Conservation (phyloP, 768 basidiomycete species). For the Pisolithus marmoratus region DNA sequence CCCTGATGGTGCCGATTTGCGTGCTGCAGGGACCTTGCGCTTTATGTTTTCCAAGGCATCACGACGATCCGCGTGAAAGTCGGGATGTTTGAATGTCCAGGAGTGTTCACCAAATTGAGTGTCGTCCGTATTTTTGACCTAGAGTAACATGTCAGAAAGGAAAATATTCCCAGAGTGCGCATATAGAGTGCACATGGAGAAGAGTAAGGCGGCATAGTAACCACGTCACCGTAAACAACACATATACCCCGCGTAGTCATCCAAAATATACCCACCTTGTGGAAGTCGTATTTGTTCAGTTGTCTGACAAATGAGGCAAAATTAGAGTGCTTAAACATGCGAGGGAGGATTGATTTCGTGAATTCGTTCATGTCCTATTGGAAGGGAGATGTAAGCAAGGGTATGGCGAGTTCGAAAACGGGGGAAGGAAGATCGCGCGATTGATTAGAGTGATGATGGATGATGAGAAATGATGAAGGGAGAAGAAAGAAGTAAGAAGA, state of each 20-base stretch:
- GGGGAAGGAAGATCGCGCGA: not conserved
- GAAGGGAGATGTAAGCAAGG: conserved; percentile 7
- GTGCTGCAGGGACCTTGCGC: conserved; percentile 44
- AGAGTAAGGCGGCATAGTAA: not conserved
- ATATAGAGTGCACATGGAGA: not conserved
- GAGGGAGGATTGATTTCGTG: conserved; percentile 83
- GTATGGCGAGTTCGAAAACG: not conserved
- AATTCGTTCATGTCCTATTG: conserved; percentile 89
- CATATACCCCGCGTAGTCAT: no score
- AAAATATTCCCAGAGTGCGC: no score
- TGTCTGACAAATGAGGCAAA: conserved; percentile 91
- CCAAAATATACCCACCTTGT: conserved; percentile 62
- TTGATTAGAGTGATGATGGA: not conserved
- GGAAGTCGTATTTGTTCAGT: conserved; percentile 95
- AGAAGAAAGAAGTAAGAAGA: not conserved
- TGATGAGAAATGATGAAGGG: conserved; percentile 1
- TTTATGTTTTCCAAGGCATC: conserved; percentile 63
- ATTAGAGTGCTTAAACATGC: conserved; percentile 94
- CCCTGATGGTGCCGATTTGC: conserved; percentile 24
- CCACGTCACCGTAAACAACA: not conserved
- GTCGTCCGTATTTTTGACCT: conserved; percentile 84
- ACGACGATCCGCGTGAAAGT: conserved; percentile 46
- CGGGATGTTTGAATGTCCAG: conserved; percentile 51
- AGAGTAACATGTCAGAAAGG: not conserved
- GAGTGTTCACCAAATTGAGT: conserved; percentile 59